These are phyloP conservation scores for Nitzschia inconspicua DNA, from an alignment of 108 stramenopile genomes.

Conservation along the genomic window DNA sequence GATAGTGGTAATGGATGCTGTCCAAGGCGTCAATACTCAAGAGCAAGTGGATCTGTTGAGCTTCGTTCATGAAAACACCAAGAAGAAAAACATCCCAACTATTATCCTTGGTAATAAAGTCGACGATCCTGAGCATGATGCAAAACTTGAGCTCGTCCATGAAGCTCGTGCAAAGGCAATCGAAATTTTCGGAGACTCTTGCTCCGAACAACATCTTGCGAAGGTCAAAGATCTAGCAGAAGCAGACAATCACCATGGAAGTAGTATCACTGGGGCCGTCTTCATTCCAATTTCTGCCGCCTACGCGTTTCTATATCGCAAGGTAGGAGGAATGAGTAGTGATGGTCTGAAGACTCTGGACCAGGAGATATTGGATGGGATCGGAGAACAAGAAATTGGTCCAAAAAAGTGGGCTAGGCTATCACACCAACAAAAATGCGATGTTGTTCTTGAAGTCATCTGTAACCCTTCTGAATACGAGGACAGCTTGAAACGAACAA, in stretches of 20 bases:
- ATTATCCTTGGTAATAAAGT: constrained; percentile 40
- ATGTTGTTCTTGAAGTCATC: constrained; percentile 18
- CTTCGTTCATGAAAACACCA: constrained; percentile 17
- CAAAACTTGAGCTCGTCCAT: constrained; percentile 9
- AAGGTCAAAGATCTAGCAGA: background rate
- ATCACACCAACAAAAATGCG: background rate
- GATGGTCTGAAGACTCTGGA: constrained; percentile 25
- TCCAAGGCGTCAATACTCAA: constrained; percentile 32
- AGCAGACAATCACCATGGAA: background rate
- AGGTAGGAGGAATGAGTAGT: constrained; percentile 9
- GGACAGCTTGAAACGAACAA: constrained; percentile 19
- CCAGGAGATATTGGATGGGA: constrained; percentile 13
- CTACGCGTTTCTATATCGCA: constrained; percentile 25
- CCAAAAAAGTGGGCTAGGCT: constrained; percentile 23
- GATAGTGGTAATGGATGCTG: constrained; percentile 26
- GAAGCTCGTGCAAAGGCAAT: constrained; percentile 15
- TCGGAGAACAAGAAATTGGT: too few relatives aligned
- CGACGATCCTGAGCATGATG: constrained; percentile 33
- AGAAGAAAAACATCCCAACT: constrained; percentile 19
- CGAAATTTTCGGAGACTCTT: constrained; percentile 14
- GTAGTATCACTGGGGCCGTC: background rate
- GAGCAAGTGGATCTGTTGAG: constrained; percentile 28
- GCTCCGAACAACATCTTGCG: background rate
- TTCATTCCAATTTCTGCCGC: constrained; percentile 15
- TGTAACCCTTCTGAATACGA: constrained; percentile 15